Base-by-base conservation (phyloP, 176 grass and related monocot species). In the Phragmites australis region DNA sequence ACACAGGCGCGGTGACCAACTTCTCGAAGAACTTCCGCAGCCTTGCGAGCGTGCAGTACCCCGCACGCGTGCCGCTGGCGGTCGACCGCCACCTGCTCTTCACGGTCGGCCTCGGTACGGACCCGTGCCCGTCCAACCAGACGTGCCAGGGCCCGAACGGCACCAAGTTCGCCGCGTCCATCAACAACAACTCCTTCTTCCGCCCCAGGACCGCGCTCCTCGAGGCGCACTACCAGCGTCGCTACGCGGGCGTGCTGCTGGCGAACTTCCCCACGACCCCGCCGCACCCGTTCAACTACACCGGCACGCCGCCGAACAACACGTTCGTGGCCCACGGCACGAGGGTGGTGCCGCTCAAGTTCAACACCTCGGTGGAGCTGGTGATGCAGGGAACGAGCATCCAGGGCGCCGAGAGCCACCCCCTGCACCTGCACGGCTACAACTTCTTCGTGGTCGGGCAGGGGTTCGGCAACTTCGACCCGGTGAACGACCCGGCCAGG, bases 321-420 rank as follows among this genome's bases (percentile, higher is more conserved):
- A 88, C 87, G 18, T 87, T 93, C 45, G 87, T 92, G 37, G 63
- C 5, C 17, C 79, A 86, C 26, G 90, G 85, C 10, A 90, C 88
- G 0, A 77, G 86, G 81, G 75, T 84, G 40, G 62, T 88, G 76
- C 86, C 81, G 46, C 82, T 90, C 50, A 1, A 0, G 19, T 97
- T 93, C 70, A 93, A 93, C 69, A 69, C 93, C 3, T 84, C 70
- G 0, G 82, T 93, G 9, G 88, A 97, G 76, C 60, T 97, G 19
- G 90, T 97, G 79, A 18, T 97, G 85, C 90, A 97, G 83, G 93
- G 86, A 37, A 97, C 93, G 2, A 88, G 84, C 76, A 88, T 97
- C 43, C 79, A 56, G 57, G 88, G 82, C 43, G 79, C 52, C 32
- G 93, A 97, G 85, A 93, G 85, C 82, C 90, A 97, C 52, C 93